Evolutionary conservation across 1,284 basidiomycete genomes (phyloP).

Genomic region (Neotropicomus parvogracilis): DNA sequence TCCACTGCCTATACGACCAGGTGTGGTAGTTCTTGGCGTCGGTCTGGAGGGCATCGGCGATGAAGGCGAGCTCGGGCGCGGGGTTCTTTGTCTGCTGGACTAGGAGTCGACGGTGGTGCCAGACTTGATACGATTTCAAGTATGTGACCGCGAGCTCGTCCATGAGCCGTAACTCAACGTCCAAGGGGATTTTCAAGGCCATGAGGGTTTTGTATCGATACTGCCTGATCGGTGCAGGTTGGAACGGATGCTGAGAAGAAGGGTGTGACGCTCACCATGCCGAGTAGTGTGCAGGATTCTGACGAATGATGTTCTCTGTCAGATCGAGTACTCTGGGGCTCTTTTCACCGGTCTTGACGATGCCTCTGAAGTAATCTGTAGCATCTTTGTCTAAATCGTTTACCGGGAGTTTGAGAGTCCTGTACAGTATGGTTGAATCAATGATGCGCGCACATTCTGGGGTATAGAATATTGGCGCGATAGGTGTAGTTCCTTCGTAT

Average conservation of each 20-base stretch:
- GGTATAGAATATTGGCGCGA: constrained; percentile 88
- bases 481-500: constrained; percentile 69
- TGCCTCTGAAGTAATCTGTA: constrained; percentile 86
- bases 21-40: constrained; percentile 97
- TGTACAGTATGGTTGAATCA: constrained; percentile 3
- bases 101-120: constrained; percentile 91
- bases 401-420: constrained; percentile 5
- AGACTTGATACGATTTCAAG: constrained; percentile 95
- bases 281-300: constrained; percentile 92
- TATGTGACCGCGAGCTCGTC: constrained; percentile 77
- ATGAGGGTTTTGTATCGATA: constrained; percentile 86
- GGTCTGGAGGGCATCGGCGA: constrained; percentile 61
- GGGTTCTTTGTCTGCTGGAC: constrained; percentile 56
- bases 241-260: constrained; percentile 2
- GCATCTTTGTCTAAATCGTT: constrained; percentile 76
- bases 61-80: constrained; percentile 72
- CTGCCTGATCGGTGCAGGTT: constrained; percentile 62
- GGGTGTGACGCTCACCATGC: constrained; percentile 65
- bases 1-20: constrained; percentile 92
- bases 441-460: constrained; percentile 66
- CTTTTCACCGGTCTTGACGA: constrained; percentile 73
- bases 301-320: constrained; percentile 79
- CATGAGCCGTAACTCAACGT: constrained; percentile 76
- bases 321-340: constrained; percentile 77
- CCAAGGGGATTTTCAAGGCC: constrained; percentile 61